Evolutionary conservation across 2,329 filamentous ascomycete genomes (phyloP).

Genomic region (Acarospora socialis): DNA sequence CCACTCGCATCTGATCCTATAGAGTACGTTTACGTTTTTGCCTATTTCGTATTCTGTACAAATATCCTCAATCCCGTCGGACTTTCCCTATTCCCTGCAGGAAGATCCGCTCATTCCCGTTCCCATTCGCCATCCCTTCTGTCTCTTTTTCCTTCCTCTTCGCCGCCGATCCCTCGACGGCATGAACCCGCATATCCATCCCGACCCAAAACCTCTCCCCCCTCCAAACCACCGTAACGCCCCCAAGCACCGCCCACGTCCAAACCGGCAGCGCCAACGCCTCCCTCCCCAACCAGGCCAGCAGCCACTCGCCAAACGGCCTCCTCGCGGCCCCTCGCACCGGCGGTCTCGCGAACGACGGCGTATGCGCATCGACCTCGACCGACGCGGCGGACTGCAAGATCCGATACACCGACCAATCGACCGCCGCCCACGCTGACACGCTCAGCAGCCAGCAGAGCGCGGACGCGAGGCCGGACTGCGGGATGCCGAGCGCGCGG

Average conservation of each 20-base stretch:
- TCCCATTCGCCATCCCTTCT: not conserved
- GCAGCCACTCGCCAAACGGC: conserved; percentile 55
- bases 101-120: not conserved
- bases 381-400: conserved; percentile 62
- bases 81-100: no score
- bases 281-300: conserved; percentile 77
- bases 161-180: conserved; percentile 25
- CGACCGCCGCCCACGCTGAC: conserved; percentile 55
- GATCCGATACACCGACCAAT: conserved; percentile 57
- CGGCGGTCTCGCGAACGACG: conserved; percentile 50
- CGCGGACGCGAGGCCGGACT: conserved; percentile 54
- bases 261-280: conserved; percentile 74
- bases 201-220: conserved; percentile 70
- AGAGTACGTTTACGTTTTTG: no score
- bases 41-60: no score
- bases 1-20: no score
- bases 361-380: conserved; percentile 57
- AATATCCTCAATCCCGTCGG: no score
- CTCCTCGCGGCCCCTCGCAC: conserved; percentile 34
- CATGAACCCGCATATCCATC: conserved; percentile 67
- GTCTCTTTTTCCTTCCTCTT: conserved; percentile 17
- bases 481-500: conserved; percentile 37
- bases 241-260: conserved; percentile 79
- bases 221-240: conserved; percentile 75
- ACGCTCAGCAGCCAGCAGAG: conserved; percentile 54